A percentile compares a stretch with the other conserved stretches of the same genome.
These are phyloP conservation scores for Lactifluus subvellereus DNA, from an alignment of 768 basidiomycete genomes.

Conservation along the genomic window DNA sequence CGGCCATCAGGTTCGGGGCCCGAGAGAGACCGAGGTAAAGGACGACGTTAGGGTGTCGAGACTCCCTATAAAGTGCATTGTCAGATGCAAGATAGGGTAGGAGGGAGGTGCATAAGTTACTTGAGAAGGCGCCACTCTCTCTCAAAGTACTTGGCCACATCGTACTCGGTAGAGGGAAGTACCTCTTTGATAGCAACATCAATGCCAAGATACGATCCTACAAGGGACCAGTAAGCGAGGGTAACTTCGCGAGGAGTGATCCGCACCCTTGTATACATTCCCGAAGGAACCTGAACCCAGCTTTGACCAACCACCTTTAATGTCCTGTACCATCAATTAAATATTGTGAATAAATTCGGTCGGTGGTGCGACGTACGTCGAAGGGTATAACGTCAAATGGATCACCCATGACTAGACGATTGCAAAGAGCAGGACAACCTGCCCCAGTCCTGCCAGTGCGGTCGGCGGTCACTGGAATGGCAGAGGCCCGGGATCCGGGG, in stretches of 20 bases:
- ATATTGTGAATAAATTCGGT: not conserved
- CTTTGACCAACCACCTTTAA: slow-evolving; percentile 83
- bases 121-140: slow-evolving; percentile 99
- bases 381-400: slow-evolving; percentile 86
- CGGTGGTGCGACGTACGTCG: slow-evolving; percentile 45
- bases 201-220: slow-evolving; percentile 88
- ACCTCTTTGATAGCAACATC: slow-evolving; percentile 98
- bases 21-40: slow-evolving; percentile 87
- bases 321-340: slow-evolving; percentile 48
- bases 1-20: slow-evolving; percentile 69
- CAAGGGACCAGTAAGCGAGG: not conserved
- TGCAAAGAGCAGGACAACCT: not conserved
- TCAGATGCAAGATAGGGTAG: slow-evolving; percentile 18
- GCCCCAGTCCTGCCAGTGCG: not conserved
- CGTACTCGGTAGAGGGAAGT: slow-evolving; percentile 83
- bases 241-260: not conserved
- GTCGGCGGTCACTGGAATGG: too few relatives aligned
- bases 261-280: slow-evolving; percentile 77
- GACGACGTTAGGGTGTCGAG: slow-evolving; percentile 88
- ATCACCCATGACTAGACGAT: slow-evolving; percentile 41
- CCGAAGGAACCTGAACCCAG: slow-evolving; percentile 91
- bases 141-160: slow-evolving; percentile 96
- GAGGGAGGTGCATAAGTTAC: slow-evolving; percentile 30
- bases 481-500: too few relatives aligned
- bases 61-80: slow-evolving; percentile 45